Base-by-base conservation (phyloP, 306 rosid genomes). In the Prunus mongolica region DNA sequence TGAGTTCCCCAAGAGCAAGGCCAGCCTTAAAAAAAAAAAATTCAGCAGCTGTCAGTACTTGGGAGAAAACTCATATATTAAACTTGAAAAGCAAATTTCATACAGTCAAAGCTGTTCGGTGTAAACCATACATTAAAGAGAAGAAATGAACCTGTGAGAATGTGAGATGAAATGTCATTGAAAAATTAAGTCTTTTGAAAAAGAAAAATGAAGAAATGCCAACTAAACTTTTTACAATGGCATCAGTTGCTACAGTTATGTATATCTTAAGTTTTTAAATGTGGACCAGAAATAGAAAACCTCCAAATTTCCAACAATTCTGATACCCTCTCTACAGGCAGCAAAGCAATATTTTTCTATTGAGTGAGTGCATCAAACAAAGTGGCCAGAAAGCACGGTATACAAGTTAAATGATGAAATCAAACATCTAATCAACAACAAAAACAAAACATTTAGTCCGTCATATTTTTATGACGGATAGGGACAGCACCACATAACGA, bases 1-100 rank as follows among this genome's bases (percentile, higher is more conserved):
- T 90, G 46, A 95, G 92, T 89, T 95, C 98, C 80, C 97, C 98
- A 11, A 95, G 98, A 75, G 98, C 96, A 82, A 91, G 98, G 73
- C 98, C 98, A 68, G 98, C 98, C 98, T 95, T 95, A 81, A 71
- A 73, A 76, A 69, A 73, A 76, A 76, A 12, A 58, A 75, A 62
- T 65, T 79, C 78, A 83, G 69, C 56, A 74, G 82, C 34, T 14
- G 69, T 76, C 34, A 72, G 16, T 30, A 80, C 52, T 41, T 13
- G 30, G 71, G 11, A 1, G 19, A 58, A 24, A 41, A 45, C 20
- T 34, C 24, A 34, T 32, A 3, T 32, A 41, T 18, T 20, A 2
- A 64, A 64, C 46, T 64, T 64, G 68, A 32, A 64, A 64, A 32
- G 19, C 47, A 34, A 41, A 30, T 7, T 64, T 18, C 46, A 0